phyloP scores from a whole-genome alignment of 2,329 filamentous ascomycete species.

The Coniochaeta pulveracea region DNA sequence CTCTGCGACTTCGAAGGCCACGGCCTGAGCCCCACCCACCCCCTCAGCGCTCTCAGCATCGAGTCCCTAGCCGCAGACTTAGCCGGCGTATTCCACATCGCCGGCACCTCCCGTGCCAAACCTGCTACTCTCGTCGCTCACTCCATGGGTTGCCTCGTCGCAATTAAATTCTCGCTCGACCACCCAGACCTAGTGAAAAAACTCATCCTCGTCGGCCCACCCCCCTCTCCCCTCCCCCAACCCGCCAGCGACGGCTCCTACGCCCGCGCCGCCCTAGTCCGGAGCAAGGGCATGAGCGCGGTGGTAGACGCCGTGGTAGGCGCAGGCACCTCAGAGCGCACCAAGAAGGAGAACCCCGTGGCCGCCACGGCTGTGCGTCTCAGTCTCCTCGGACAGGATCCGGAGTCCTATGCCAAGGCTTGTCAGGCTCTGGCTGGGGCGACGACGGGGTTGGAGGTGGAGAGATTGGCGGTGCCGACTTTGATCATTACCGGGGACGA shows the following conservation, averaged over 20 bases:
- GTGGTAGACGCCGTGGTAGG: slow-evolving; percentile 26
- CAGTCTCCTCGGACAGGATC: slow-evolving; percentile 33
- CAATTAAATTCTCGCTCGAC: slow-evolving; percentile 26
- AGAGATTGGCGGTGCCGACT: slow-evolving; percentile 18
- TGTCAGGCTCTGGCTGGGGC: slow-evolving; percentile 33
- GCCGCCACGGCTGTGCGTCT: slow-evolving; percentile 28
- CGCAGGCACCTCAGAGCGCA: slow-evolving; percentile 23
- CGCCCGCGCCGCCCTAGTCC: slow-evolving; percentile 25
- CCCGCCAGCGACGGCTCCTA: slow-evolving; percentile 17
- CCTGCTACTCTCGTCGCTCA: slow-evolving; percentile 34
- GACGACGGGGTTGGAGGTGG: slow-evolving; percentile 19
- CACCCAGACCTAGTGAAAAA: slow-evolving; percentile 27
- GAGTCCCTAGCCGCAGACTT: slow-evolving; percentile 30
- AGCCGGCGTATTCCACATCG: slow-evolving; percentile 21
- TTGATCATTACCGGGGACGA: slow-evolving; percentile 32
- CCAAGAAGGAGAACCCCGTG: slow-evolving; percentile 24
- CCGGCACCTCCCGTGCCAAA: slow-evolving; percentile 15
- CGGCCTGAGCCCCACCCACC: slow-evolving; percentile 38
- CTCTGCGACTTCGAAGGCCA: slow-evolving; percentile 45
- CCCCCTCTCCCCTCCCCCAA: slow-evolving; percentile 29
- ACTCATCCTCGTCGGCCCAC: slow-evolving; percentile 35
- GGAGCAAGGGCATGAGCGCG: slow-evolving; percentile 29
- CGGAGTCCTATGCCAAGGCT: slow-evolving; percentile 43
- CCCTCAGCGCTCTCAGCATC: slow-evolving; percentile 28
- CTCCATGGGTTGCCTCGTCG: slow-evolving; percentile 38